Evolutionary conservation across 2,329 filamentous ascomycete species (phyloP), one percentile per base, ranked within the genome.

Genomic region (Hymenotorrendiella dingleyae): DNA sequence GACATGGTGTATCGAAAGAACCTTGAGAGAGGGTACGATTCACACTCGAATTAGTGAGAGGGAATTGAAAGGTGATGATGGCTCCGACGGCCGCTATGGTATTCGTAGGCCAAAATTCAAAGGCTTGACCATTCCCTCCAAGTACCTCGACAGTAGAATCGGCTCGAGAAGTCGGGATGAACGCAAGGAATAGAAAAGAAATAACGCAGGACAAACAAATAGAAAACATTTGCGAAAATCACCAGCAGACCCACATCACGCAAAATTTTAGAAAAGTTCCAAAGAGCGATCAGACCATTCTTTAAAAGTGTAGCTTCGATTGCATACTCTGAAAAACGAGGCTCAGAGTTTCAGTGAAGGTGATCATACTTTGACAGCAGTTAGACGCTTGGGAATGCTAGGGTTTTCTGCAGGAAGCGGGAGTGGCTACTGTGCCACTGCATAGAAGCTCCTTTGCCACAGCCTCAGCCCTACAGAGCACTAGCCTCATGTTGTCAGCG

Each of bases 311-410:
- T 32, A 22, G 19, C 16, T 30, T 12, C 11, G 19, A 23, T n/a
- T n/a, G n/a, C n/a, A 30, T 12, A n/a, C 27, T 20, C 20, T 8
- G 27, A 23, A 27, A 22, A 36, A 27, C 12, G 24, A 12, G 26
- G 26, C 9, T 20, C 19, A 10, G 11, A 28, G 37, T 40, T 40
- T 40, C 37, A 40, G 19, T 22, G 17, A n/a, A 19, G 36, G 24
- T 23, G 37, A 40, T 40, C 37, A 40, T 40, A 40, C 37, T 32
- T 38, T 32, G 12, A 33, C 28, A 40, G n/a, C n/a, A n/a, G n/a
- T n/a, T n/a, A 16, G 37, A 39, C 36, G 21, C 20, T 39, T 16
- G 19, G 20, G n/a, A 6, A 12, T 27, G n/a, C n/a, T 26, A 27
- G n/a, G 19, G 12, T n/a, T 12, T 6, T 32, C 19, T 22, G 28